Conservation (phyloP, 169 alveolate genomes). For the Babesia sp. region DNA sequence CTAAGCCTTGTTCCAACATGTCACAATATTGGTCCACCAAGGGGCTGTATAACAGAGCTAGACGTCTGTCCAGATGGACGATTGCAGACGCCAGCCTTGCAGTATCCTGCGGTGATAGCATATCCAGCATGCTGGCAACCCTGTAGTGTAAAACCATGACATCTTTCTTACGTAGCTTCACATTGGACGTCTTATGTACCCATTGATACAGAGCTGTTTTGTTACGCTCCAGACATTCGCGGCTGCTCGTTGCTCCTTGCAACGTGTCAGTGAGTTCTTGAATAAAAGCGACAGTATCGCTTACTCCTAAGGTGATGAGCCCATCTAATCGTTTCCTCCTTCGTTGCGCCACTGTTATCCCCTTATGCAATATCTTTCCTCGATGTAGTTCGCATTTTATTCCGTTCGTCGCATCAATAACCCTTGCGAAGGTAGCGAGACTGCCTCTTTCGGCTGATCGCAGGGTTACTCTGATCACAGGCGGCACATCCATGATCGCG, state of each 20-base stretch:
- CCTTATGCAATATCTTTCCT: neutral
- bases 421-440: conserved; percentile 26
- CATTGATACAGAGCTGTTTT: neutral
- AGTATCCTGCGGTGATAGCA: conserved; percentile 20
- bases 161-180: conserved; percentile 6
- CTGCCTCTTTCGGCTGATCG: neutral
- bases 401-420: neutral
- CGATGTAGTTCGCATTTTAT: neutral
- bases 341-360: neutral
- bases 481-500: conserved; percentile 54
- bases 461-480: conserved; percentile 20
- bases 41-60: neutral
- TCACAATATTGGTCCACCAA: neutral
- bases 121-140: conserved; percentile 29
- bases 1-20: neutral
- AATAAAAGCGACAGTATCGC: conserved; percentile 9
- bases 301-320: neutral
- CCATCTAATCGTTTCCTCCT: neutral
- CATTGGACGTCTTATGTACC: neutral
- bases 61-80: conserved; percentile 18
- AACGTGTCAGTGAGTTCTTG: neutral
- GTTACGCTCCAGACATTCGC: conserved; percentile 18
- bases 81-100: conserved; percentile 30
- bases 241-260: neutral
- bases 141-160: conserved; percentile 18